These are phyloP conservation scores for Kuraishia borneana DNA, from an alignment of 805 yeast genomes.

Conservation along the genomic window DNA sequence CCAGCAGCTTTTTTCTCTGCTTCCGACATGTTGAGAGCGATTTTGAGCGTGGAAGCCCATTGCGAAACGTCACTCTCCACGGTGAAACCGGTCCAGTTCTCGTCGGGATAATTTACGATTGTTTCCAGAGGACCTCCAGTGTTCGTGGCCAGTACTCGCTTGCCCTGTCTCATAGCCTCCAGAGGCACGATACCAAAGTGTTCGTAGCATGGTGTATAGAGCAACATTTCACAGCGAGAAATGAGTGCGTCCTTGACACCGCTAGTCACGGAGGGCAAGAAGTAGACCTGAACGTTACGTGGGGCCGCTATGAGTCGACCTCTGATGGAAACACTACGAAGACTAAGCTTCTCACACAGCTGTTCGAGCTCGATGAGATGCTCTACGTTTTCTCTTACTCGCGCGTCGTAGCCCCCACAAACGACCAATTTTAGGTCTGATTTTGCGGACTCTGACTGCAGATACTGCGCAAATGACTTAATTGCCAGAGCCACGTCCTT, in stretches of 20 bases:
- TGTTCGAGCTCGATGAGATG: slow-evolving; percentile 51
- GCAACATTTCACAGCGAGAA: slow-evolving; percentile 40
- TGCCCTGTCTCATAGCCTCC: slow-evolving; percentile 81
- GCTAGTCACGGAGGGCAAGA: slow-evolving; percentile 72
- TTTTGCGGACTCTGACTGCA: slow-evolving; percentile 17
- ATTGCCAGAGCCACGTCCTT: slow-evolving; percentile 77
- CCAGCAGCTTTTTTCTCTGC: slow-evolving; percentile 17
- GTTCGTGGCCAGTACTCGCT: slow-evolving; percentile 77
- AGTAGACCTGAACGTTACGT: slow-evolving; percentile 35
- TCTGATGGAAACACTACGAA: slow-evolving; percentile 34
- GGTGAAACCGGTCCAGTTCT: slow-evolving; percentile 50
- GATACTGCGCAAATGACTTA: slow-evolving; percentile 43
- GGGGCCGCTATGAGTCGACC: slow-evolving; percentile 22
- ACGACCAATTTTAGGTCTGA: slow-evolving; percentile 42
- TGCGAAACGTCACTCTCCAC: slow-evolving; percentile 31
- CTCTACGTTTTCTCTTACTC: slow-evolving; percentile 65
- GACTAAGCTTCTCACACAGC: slow-evolving; percentile 30
- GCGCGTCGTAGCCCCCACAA: slow-evolving; percentile 85
- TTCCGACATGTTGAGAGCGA: slow-evolving; percentile 20
- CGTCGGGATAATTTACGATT: slow-evolving; percentile 23
- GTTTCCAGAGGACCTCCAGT: slow-evolving; percentile 94
- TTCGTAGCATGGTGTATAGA: slow-evolving; percentile 86
- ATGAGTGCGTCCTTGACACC: slow-evolving; percentile 53
- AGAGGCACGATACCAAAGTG: slow-evolving; percentile 98
- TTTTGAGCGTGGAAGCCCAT: slow-evolving; percentile 45